Percentiles rank a stretch among this genome's conserved stretches.
Evolutionary conservation across 2,329 filamentous ascomycete species (phyloP).

Genomic region (Botrytis hyacinthi): DNA sequence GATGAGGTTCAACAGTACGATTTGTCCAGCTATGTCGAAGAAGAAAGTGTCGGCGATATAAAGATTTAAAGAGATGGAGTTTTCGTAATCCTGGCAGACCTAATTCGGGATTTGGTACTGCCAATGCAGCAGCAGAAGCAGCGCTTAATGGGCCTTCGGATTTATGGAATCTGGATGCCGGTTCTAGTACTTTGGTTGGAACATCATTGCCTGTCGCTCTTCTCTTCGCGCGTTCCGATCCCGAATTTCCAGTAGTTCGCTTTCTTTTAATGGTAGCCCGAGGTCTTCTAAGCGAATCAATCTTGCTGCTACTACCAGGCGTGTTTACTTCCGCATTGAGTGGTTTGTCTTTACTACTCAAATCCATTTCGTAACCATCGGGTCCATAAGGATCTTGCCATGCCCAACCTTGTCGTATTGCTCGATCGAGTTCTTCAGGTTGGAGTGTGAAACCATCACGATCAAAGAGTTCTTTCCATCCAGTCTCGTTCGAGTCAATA

Average conservation of each 20-base stretch:
- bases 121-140: conserved; percentile 77
- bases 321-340: conserved; percentile 50
- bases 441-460: conserved; percentile 77
- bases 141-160: conserved; percentile 84
- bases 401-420: conserved; percentile 90
- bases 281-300: conserved; percentile 27
- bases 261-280: conserved; percentile 39
- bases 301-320: conserved; percentile 22
- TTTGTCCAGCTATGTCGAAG: conserved; percentile 92
- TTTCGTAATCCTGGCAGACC: conserved; percentile 76
- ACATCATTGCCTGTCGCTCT: conserved; percentile 35
- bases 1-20: conserved; percentile 77
- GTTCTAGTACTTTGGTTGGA: conserved; percentile 31
- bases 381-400: conserved; percentile 85
- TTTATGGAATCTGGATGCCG: conserved; percentile 37
- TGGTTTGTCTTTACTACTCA: conserved; percentile 55
- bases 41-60: conserved; percentile 89
- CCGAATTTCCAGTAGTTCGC: conserved; percentile 28
- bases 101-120: conserved; percentile 77
- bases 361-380: conserved; percentile 76
- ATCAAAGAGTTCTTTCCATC: conserved; percentile 92
- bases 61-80: conserved; percentile 91
- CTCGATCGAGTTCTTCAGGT: conserved; percentile 77
- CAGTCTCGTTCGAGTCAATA: conserved; percentile 88
- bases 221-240: conserved; percentile 36